phyloP scores from a whole-genome alignment of 75 land plant species.

The Azolla pinnata region DNA sequence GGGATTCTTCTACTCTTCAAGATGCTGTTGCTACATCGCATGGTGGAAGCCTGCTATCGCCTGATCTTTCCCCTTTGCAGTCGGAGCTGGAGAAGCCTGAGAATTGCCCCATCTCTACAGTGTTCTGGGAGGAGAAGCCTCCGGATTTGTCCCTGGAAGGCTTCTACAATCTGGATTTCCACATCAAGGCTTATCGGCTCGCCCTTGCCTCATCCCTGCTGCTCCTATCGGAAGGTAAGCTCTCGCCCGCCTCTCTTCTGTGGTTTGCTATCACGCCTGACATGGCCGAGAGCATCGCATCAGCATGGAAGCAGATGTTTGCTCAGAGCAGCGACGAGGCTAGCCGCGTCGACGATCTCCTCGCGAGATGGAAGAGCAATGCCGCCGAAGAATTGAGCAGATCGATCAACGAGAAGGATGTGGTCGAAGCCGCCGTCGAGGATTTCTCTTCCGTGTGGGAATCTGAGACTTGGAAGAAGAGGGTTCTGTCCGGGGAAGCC shows the following conservation, averaged over 20 bases:
- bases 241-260: background rate
- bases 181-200: background rate
- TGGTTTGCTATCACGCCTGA: background rate
- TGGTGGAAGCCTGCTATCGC: background rate
- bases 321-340: background rate
- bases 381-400: background rate
- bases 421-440: background rate
- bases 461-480: background rate
- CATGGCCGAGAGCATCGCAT: too few relatives aligned
- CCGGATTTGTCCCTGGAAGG: background rate
- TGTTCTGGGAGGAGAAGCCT: conserved; percentile 4
- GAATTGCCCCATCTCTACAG: background rate
- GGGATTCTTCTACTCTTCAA: background rate
- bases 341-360: background rate
- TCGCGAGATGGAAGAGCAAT: background rate
- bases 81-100: too few relatives aligned
- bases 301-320: too few relatives aligned
- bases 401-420: background rate
- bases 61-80: background rate
- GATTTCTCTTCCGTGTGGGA: background rate
- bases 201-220: background rate
- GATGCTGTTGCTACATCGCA: background rate
- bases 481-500: background rate
- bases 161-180: background rate
- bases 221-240: background rate